phyloP scores from a whole-genome alignment of 148 eudicot species.

The Mesembryanthemum crystallinum region DNA sequence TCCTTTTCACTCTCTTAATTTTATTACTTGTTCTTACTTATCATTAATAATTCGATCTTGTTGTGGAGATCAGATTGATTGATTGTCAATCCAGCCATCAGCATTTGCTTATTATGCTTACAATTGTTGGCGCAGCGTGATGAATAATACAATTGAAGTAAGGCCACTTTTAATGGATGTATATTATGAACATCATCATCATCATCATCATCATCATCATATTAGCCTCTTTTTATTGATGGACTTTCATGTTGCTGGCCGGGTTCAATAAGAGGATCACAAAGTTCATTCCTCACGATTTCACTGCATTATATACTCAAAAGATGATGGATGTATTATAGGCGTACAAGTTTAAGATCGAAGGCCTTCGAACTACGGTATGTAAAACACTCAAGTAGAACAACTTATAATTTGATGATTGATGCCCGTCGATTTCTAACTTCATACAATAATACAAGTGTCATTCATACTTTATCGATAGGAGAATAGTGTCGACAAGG shows the following conservation, averaged over 20 bases:
- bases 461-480: no score
- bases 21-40: not conserved
- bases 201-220: constrained; percentile 11
- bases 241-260: not conserved
- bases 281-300: constrained; percentile 15
- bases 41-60: not conserved
- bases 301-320: constrained; percentile 41
- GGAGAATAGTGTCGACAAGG: no score
- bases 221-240: not conserved
- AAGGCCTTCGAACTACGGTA: not conserved
- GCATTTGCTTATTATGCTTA: constrained; percentile 6
- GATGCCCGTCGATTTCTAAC: no score
- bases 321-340: constrained; percentile 41
- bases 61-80: constrained; percentile 8
- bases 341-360: no score
- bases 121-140: constrained; percentile 12
- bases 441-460: no score
- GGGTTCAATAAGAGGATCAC: not conserved
- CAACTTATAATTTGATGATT: no score
- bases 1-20: not conserved
- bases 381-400: no score
- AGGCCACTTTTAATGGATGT: not conserved
- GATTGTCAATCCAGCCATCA: constrained; percentile 14
- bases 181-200: not conserved
- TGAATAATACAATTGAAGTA: not conserved